Evolutionary conservation across 129 eudicot genomes (phyloP).

Genomic region (Escallonia rubra): DNA sequence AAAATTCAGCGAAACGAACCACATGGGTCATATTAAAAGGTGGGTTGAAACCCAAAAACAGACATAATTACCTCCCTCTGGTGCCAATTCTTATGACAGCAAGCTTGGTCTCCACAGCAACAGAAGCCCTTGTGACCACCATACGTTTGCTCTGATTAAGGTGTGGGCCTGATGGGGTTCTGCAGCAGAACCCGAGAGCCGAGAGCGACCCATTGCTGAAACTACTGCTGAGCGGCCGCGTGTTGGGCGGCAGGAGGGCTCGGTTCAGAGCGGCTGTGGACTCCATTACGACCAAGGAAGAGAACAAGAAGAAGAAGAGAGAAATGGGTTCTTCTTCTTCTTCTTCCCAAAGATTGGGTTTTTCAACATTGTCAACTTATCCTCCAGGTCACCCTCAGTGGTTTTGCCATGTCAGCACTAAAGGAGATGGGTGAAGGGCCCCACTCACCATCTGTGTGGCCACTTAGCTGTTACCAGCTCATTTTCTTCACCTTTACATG

Average conservation of each 20-base stretch:
- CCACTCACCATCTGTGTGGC: neutral
- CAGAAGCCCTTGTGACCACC: conserved; percentile 40
- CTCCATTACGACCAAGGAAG: conserved; percentile 27
- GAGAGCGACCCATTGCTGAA: conserved; percentile 32
- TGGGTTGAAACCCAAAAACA: neutral
- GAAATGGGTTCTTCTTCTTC: conserved; percentile 8
- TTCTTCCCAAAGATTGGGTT: neutral
- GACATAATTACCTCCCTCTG: conserved; percentile 58
- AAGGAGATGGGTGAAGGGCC: neutral
- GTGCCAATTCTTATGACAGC: conserved; percentile 76
- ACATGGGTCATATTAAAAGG: neutral
- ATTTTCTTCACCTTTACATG: too few species aligned
- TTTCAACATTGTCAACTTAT: conserved; percentile 28
- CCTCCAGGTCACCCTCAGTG: conserved; percentile 32
- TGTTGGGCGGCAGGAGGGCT: conserved; percentile 12
- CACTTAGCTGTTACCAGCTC: too few species aligned
- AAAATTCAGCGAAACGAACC: neutral
- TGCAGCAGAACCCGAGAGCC: conserved; percentile 30
- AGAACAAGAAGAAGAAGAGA: neutral
- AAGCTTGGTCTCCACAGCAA: conserved; percentile 61
- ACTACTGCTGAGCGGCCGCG: conserved; percentile 4
- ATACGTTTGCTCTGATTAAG: conserved; percentile 7
- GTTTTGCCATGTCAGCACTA: conserved; percentile 24
- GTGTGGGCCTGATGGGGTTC: conserved; percentile 18
- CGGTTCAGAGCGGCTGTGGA: conserved; percentile 34